phyloP scores from a whole-genome alignment of 129 eudicot genomes.

The Deinandra increscens region DNA sequence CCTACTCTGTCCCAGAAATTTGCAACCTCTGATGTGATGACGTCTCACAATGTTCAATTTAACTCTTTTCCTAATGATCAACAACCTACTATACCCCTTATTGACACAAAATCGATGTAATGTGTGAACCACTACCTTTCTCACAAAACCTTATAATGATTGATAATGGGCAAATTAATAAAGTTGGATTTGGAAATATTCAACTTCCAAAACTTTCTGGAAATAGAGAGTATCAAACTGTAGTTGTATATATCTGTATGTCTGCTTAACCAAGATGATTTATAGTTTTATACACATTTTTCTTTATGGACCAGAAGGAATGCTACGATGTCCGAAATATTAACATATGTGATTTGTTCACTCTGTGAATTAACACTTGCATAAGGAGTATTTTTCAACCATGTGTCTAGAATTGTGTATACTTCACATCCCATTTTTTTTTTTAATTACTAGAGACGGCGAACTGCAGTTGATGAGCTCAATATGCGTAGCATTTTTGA shows the following conservation, averaged over 20 bases:
- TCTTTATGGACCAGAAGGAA: neutral
- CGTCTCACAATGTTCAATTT: neutral
- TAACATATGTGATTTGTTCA: neutral
- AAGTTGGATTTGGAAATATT: neutral
- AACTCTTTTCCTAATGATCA: neutral
- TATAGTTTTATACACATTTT: neutral
- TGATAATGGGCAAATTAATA: neutral
- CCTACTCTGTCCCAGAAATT: neutral
- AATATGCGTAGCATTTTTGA: slow-evolving; percentile 96
- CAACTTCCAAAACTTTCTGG: too few species aligned
- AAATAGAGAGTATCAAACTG: neutral
- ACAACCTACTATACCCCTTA: neutral
- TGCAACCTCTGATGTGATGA: neutral
- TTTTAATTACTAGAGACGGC: slow-evolving; percentile 70
- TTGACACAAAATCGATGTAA: neutral
- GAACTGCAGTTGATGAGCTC: slow-evolving; percentile 92
- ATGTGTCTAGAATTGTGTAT: neutral
- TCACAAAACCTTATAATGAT: neutral
- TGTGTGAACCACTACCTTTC: neutral
- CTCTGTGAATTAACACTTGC: neutral
- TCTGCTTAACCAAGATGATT: neutral
- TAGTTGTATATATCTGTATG: neutral
- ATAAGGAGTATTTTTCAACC: neutral
- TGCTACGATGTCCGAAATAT: neutral
- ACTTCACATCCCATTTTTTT: neutral